These are phyloP conservation scores for Candida broadrunensis DNA, from an alignment of 805 yeast genomes.

Conservation along the genomic window DNA sequence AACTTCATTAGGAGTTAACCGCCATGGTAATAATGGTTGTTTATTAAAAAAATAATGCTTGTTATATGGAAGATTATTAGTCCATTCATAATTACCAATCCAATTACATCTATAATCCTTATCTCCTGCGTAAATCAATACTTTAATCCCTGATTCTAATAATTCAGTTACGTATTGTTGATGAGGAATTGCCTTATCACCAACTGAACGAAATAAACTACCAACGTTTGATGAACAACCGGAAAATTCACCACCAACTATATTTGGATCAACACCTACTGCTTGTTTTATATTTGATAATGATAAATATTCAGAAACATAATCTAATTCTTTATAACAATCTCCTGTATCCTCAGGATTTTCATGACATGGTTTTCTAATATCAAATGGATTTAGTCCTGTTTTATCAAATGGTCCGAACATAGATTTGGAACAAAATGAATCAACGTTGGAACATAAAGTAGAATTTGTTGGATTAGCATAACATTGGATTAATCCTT, in stretches of 20 bases:
- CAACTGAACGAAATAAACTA: conserved; percentile 30
- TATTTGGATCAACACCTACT: conserved; percentile 41
- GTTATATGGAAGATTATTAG: conserved; percentile 18
- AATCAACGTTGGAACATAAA: conserved; percentile 27
- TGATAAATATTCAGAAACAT: conserved; percentile 48
- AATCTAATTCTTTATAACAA: conserved; percentile 50
- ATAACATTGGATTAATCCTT: conserved; percentile 15
- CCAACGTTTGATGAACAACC: conserved; percentile 11
- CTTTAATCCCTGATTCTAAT: conserved; percentile 59
- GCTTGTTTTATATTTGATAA: conserved; percentile 48
- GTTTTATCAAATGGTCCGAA: conserved; percentile 30
- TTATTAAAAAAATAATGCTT: conserved; percentile 13
- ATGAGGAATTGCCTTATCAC: conserved; percentile 61
- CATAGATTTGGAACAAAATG: conserved; percentile 17
- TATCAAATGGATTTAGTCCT: conserved; percentile 59
- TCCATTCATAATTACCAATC: conserved; percentile 74
- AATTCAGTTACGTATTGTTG: conserved; percentile 51
- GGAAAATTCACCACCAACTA: conserved; percentile 39
- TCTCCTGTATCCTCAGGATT: conserved; percentile 42
- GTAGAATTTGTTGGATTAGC: conserved; percentile 19
- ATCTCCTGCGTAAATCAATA: conserved; percentile 85
- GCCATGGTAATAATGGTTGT: conserved; percentile 36
- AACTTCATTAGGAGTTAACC: conserved; percentile 3
- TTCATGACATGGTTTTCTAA: conserved; percentile 45
- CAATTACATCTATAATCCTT: conserved; percentile 90